Evolutionary conservation across 2,329 filamentous ascomycete genomes (phyloP).

Genomic region (Talaromyces verruculosus): DNA sequence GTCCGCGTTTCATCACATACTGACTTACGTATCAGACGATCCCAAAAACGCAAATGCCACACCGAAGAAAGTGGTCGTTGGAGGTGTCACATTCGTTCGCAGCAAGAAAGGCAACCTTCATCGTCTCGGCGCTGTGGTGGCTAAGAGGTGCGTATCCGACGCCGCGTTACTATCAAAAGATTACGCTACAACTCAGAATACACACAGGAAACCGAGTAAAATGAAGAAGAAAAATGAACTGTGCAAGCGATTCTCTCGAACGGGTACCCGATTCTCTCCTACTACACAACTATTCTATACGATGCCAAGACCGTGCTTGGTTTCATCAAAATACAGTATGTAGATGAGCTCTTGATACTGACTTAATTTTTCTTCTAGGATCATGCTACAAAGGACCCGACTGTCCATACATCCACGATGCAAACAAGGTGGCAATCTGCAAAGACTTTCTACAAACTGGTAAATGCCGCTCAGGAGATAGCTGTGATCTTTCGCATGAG

Average conservation of each 20-base stretch:
- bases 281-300: not conserved
- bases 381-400: conserved; percentile 77
- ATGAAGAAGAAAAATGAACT: conserved; percentile 69
- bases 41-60: conserved; percentile 64
- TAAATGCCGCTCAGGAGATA: conserved; percentile 71
- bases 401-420: conserved; percentile 82
- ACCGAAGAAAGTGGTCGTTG: conserved; percentile 70
- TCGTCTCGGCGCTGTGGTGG: conserved; percentile 71
- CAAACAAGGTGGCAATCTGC: conserved; percentile 84
- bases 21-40: conserved; percentile 56
- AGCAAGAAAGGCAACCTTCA: conserved; percentile 88
- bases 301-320: conserved; percentile 49
- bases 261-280: conserved; percentile 50
- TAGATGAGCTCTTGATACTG: conserved; percentile 27
- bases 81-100: conserved; percentile 77
- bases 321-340: conserved; percentile 34
- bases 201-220: conserved; percentile 42
- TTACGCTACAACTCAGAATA: conserved; percentile 25
- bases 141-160: conserved; percentile 65
- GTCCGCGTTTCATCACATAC: conserved; percentile 24
- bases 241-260: conserved; percentile 65
- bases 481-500: conserved; percentile 89
- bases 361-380: conserved; percentile 56
- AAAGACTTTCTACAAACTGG: conserved; percentile 80
- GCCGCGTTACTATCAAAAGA: conserved; percentile 1